Base-by-base conservation (phyloP, 208 protist species). In the Crithidia thermophila region DNA sequence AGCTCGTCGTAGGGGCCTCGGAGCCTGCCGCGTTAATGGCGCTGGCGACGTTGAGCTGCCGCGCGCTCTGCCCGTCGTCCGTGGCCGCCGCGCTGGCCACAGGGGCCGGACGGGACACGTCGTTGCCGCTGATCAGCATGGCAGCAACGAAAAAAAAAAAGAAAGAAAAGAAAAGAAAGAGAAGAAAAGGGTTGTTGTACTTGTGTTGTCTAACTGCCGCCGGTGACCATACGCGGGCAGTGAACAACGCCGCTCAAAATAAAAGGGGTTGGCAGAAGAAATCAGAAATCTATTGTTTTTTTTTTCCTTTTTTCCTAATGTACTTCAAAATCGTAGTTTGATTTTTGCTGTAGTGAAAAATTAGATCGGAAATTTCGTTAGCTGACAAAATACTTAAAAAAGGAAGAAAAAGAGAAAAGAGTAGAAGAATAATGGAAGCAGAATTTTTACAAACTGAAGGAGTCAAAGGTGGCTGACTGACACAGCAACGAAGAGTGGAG, bases 21-120 rank as follows among this genome's bases (percentile, higher is more conserved):
- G 62, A 66, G 3, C 34, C 39, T 10, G 34, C n/a, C 2, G 16
- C 33, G 28, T 37, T 51, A 9, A n/a, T 9, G 11, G 42, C 27
- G 3, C 13, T 10, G 43, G 37, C 47, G 0, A 34, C 21, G 28
- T 51, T 47, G 4, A 10, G 8, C 34, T 58, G 53, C 13, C 61
- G 60, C 40, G 34, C 21, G 55, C 61, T 75, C 16, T 62, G 69
- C 1, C 25, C 39, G 6, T 75, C 69, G 1, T 75, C 69, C 9
- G 69, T 64, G 40, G 33, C 20, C 25, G 40, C 42, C 14, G 31
- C 40, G 58, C 57, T 61, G 4, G 30, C 16, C 1, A 30, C 67
- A 5, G 30, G 2, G 18, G 21, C 2, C 40, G 23, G 9, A 21
- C 27, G 57, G 18, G 43, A 34, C 27, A 40, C 46, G 3, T 55